Base-by-base conservation (phyloP, 345 rosid species). In the Xanthoceras sorbifolium region DNA sequence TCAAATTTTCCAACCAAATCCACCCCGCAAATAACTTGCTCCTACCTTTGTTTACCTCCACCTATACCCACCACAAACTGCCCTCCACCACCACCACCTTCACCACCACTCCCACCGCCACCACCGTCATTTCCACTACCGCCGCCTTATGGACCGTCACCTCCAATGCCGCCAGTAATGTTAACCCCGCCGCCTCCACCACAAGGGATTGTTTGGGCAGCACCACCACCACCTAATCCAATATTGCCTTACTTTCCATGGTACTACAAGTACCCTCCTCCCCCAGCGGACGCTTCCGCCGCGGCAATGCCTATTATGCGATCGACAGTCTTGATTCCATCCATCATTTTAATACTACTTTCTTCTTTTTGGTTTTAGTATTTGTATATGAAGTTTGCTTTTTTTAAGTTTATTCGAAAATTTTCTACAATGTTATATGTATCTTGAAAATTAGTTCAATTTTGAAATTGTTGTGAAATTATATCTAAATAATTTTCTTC, bases 211-310 rank as follows among this genome's bases (percentile, higher is more conserved):
- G 8, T 36, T 48, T 23, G 44, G 42, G 31, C 57, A 9, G 75
- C 80, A 2, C 90, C 92, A 32, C 92, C 92, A 17, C 92, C 90
- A 38, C 92, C 92, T 3, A 81, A 86, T 69, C 92, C 90, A 34
- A 83, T 85, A 66, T 38, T 80, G 74, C 87, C 87, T 15, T 84
- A 82, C 55, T 89, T 83, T 42, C 92, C 90, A 36, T 86, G 90
- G 90, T 86, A 85, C 68, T 89, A 85, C 85, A 80, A 67, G 83
- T 60, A 80, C 40, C 92, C 91, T 60, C 88, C 84, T 1, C 86
- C 85, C 4, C 80, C 78, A 3, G 48, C 76, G 6, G 75, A 67
- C n/a, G 64, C 36, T n/a, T 72, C 83, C 1, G 38, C 20, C 40
- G 81, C n/a, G 42, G 79, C 80, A 34, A 28, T 15, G 36, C 10